These are phyloP conservation scores for Fallopia convolvulus DNA, from an alignment of 148 eudicot genomes.

Conservation along the genomic window DNA sequence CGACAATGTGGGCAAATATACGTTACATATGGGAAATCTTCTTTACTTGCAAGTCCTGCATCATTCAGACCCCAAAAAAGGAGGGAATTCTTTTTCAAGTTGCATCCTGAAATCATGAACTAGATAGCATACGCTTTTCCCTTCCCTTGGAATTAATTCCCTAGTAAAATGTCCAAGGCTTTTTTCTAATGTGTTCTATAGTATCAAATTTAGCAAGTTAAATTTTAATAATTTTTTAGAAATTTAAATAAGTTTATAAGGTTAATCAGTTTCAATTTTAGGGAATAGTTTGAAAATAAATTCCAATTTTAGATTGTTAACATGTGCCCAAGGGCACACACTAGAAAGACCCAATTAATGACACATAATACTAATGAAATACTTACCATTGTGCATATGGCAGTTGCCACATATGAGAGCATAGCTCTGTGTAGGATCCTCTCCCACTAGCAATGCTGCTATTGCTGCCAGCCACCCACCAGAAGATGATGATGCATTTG, in stretches of 20 bases:
- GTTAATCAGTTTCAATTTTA: too few relatives aligned
- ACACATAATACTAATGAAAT: background rate
- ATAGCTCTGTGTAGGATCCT: conserved; percentile 90
- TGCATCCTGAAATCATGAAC: background rate
- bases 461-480: conserved; percentile 81
- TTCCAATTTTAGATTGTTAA: too few relatives aligned
- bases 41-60: conserved; percentile 90
- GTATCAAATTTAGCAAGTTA: too few relatives aligned
- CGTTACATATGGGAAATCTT: conserved; percentile 71
- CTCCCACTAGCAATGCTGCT: conserved; percentile 92
- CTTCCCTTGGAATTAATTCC: too few relatives aligned
- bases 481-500: conserved; percentile 37
- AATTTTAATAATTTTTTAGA: too few relatives aligned
- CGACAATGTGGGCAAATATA: conserved; percentile 95
- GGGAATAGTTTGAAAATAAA: too few relatives aligned
- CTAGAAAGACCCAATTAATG: too few relatives aligned
- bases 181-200: too few relatives aligned
- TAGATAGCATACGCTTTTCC: background rate
- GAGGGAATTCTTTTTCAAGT: background rate
- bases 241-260: too few relatives aligned
- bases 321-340: too few relatives aligned
- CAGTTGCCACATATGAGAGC: conserved; percentile 95
- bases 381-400: conserved; percentile 94
- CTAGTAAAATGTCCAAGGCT: too few relatives aligned
- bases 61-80: conserved; percentile 9